These are phyloP conservation scores for Ganoderma meredithae DNA, from an alignment of 1,284 basidiomycete genomes.

Conservation along the genomic window DNA sequence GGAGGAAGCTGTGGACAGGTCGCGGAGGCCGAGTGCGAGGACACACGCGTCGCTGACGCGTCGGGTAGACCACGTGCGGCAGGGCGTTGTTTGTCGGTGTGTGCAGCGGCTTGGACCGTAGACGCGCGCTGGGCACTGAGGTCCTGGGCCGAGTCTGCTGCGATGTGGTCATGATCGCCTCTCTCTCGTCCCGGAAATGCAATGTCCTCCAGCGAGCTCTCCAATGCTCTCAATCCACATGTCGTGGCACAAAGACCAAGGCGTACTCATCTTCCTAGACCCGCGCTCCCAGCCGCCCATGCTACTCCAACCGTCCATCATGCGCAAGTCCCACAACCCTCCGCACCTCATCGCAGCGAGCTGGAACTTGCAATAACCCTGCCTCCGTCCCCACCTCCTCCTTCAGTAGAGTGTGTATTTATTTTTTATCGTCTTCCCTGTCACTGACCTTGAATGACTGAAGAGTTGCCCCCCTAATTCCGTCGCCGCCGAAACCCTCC, in stretches of 20 bases:
- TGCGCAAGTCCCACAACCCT: constrained; percentile 32
- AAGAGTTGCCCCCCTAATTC: constrained; percentile 7
- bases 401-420: constrained; percentile 24
- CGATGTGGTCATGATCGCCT: not conserved
- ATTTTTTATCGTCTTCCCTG: not conserved
- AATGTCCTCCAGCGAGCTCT: constrained; percentile 72
- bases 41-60: constrained; percentile 46
- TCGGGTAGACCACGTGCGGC: constrained; percentile 36
- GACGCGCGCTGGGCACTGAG: not conserved
- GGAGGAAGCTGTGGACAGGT: constrained; percentile 20
- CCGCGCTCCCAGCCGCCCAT: not conserved
- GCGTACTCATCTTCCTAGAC: constrained; percentile 31
- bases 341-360: constrained; percentile 62
- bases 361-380: constrained; percentile 64
- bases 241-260: constrained; percentile 48
- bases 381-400: constrained; percentile 41
- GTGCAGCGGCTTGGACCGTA: constrained; percentile 32
- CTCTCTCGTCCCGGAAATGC: constrained; percentile 29
- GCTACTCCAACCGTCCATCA: constrained; percentile 4
- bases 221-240: constrained; percentile 77
- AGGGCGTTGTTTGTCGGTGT: constrained; percentile 34
- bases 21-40: constrained; percentile 11
- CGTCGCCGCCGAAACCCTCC: constrained; percentile 17
- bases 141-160: not conserved
- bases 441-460: not conserved